Evolutionary conservation across 306 rosid genomes (phyloP), one percentile per base, ranked within the genome.

Genomic region (Trifolium repens): DNA sequence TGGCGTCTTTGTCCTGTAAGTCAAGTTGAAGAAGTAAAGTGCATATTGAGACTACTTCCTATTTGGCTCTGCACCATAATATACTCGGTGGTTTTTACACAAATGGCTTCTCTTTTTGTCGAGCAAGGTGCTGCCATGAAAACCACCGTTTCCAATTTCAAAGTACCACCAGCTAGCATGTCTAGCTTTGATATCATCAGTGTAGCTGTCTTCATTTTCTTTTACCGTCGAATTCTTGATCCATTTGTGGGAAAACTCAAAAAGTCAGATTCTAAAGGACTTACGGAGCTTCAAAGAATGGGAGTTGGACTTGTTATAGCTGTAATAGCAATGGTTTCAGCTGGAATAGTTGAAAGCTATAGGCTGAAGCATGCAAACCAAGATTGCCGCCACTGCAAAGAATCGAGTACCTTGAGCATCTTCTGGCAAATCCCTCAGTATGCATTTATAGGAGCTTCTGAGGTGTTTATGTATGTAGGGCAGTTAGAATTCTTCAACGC

Each of bases 111-210:
- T 16, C 98, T 96, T 79, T 96, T 96, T 62, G 99, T 96, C 55
- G 99, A 92, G 87, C 99, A 96, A 87, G 99, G 99, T 13, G 96
- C 97, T 1, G 99, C 93, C 77, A 96, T 96, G 99, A 89, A 96
- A 72, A 88, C 97, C 39, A 87, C 87, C 0, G 54, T 96, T 63
- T 89, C 96, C 62, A 49, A 75, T 78, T 96, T 96, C 87, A 82
- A 37, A 71, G 88, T 96, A 75, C 99, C 99, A 22, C 87, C 99
- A 3, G 99, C 99, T 0, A 96, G 99, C 85, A 96, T 96, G 99
- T 96, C 99, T 16, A 89, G 98, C 97, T 92, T 96, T 32, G 99
- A 96, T 83, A 89, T 96, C 68, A 74, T 89, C 55, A 96, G 99
- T 5, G 99, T 96, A 43, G 98, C 93, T 46, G 40, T 84, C 60